Evolutionary conservation across 2,329 filamentous ascomycete genomes (phyloP).

Genomic region (Microascus cirrosus): DNA sequence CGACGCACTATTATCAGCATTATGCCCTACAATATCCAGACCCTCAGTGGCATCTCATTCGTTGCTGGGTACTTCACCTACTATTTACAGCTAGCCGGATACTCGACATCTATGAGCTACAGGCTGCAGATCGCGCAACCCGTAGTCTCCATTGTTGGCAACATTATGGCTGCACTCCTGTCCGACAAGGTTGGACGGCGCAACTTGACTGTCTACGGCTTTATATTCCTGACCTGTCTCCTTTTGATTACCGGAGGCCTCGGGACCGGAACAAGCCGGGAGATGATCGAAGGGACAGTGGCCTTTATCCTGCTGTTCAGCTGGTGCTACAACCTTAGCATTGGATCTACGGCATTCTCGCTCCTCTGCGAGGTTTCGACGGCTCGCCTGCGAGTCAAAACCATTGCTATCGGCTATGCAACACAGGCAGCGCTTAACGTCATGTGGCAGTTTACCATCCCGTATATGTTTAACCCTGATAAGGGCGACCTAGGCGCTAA

Average conservation of each 20-base stretch:
- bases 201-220: slow-evolving; percentile 19
- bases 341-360: slow-evolving; percentile 22
- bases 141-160: slow-evolving; percentile 16
- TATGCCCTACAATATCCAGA: slow-evolving; percentile 20
- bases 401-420: slow-evolving; percentile 12
- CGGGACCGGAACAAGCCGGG: slow-evolving; percentile 1
- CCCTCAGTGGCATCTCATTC: slow-evolving; percentile 21
- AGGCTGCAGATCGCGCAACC: slow-evolving; percentile 22
- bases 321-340: slow-evolving; percentile 19
- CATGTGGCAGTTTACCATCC: slow-evolving; percentile 8
- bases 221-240: slow-evolving; percentile 21
- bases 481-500: slow-evolving; percentile 20
- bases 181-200: slow-evolving; percentile 19
- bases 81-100: slow-evolving; percentile 29
- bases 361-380: slow-evolving; percentile 24
- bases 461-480: slow-evolving; percentile 12
- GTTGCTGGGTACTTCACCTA: slow-evolving; percentile 25
- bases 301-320: slow-evolving; percentile 21
- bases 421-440: slow-evolving; percentile 14
- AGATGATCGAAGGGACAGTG: slow-evolving; percentile 15
- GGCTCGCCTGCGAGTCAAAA: slow-evolving; percentile 21
- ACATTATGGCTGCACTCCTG: slow-evolving; percentile 19
- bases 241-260: slow-evolving; percentile 26
- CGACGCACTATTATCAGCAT: slow-evolving; percentile 16
- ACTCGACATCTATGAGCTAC: slow-evolving; percentile 19